Percentiles rank a stretch among this genome's conserved stretches.
These are phyloP conservation scores for Abrus pulchellus DNA, from an alignment of 306 rosid species.

Conservation along the genomic window DNA sequence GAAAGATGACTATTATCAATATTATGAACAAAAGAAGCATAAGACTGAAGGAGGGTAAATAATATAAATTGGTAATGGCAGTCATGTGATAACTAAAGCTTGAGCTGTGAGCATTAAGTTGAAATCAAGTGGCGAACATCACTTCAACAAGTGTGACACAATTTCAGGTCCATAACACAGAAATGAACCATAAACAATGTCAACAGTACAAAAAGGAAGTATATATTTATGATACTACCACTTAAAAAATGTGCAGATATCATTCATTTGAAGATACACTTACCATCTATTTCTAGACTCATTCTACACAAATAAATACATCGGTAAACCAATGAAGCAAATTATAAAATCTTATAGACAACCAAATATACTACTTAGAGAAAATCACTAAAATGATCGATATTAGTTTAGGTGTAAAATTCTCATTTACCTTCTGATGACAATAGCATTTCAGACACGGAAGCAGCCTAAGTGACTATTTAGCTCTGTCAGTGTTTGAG, in stretches of 20 bases:
- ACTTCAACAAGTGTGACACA: not conserved
- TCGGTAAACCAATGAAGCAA: slow-evolving; percentile 36
- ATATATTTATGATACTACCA: not conserved
- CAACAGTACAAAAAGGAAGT: too few species aligned
- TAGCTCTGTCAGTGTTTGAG: slow-evolving; percentile 35
- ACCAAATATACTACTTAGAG: not conserved
- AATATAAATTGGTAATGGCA: not conserved
- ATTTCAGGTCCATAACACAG: not conserved
- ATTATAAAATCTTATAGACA: not conserved
- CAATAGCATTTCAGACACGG: slow-evolving; percentile 45
- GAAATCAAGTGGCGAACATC: not conserved
- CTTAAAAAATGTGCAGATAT: too few species aligned
- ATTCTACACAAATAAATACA: slow-evolving; percentile 24
- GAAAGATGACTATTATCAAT: not conserved
- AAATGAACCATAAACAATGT: not conserved
- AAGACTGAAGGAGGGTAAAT: not conserved
- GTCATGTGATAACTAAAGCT: slow-evolving; percentile 6
- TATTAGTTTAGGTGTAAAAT: slow-evolving; percentile 9
- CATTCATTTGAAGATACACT: too few species aligned
- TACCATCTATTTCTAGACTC: not conserved
- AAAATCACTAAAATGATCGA: slow-evolving; percentile 18
- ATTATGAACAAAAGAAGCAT: not conserved
- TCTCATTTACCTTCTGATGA: slow-evolving; percentile 59
- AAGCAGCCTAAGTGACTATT: slow-evolving; percentile 41
- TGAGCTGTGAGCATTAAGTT: slow-evolving; percentile 9